Conservation (phyloP, 2,329 filamentous ascomycete genomes). For the Fusarium sp. region DNA sequence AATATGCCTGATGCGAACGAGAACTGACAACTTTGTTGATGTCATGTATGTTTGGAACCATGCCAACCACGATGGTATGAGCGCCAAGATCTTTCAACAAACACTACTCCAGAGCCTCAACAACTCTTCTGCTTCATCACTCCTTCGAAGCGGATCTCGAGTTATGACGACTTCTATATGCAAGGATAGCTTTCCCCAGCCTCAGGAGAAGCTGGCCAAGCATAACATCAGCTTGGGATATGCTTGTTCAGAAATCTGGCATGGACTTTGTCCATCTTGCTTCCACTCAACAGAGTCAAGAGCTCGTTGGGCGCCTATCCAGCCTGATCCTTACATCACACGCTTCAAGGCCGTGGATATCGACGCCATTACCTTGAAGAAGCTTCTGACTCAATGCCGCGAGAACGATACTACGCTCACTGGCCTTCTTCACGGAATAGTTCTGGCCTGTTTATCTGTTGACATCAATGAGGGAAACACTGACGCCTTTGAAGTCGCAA, state of each 20-base stretch:
- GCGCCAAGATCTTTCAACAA: slow-evolving; percentile 2
- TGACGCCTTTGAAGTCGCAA: not conserved
- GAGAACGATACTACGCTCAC: slow-evolving; percentile 4
- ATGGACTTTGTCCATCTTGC: not conserved
- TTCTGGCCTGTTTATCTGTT: not conserved
- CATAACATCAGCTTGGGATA: slow-evolving; percentile 1
- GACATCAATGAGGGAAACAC: not conserved
- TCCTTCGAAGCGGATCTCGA: not conserved
- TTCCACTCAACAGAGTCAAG: not conserved
- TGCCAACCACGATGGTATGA: not conserved
- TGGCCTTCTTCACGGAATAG: not conserved
- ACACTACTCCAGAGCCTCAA: not conserved
- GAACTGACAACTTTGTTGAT: not conserved
- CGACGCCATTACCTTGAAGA: not conserved
- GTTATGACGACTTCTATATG: not conserved
- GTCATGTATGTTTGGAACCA: slow-evolving; percentile 14
- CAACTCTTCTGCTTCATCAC: not conserved
- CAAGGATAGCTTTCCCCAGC: not conserved
- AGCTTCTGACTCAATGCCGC: not conserved
- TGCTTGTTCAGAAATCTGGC: slow-evolving; percentile 6
- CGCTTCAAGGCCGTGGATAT: not conserved
- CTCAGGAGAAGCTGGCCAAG: slow-evolving; percentile 8
- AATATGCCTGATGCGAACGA: not conserved
- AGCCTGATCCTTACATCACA: not conserved
- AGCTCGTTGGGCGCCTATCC: slow-evolving; percentile 4